Evolutionary conservation across 257 asterid species (phyloP), one percentile per base, ranked within the genome.

Genomic region (Nicotiana noctiflora): DNA sequence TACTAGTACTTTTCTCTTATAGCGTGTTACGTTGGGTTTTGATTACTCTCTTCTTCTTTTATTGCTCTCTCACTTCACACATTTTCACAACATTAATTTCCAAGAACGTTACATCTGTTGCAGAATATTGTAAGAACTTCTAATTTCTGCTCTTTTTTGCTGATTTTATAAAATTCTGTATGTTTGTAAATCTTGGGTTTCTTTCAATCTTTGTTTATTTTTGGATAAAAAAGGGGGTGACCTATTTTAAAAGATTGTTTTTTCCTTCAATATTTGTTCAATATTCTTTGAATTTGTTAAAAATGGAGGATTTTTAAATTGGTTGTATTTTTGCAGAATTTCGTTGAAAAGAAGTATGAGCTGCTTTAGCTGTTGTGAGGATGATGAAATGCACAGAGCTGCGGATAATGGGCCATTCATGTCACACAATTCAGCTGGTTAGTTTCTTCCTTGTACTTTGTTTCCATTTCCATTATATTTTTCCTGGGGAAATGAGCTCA

Each of bases 291-390:
- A 40, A 40, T 40, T 40, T 8, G 49, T 40, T 40, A 10, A 40
- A 40, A 40, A 40, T 8, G 8, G 3, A 10, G 49, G 49, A 2
- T 0, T 40, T 40, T 40, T 40, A 2, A 8, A 44, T 74, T 72
- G 77, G 77, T 56, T 57, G 67, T 40, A 15, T 49, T 64, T 44
- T 64, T 79, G 61, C 29, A 56, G 79, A 6, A 0, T 31, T 40
- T 67, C 49, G 79, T 72, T 59, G 79, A 83, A 78, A 40, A 79
- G 66, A 78, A 52, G 29, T 75, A 92, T 93, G 97, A 86, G 97
- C 86, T 91, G 97, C 84, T 90, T 91, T 84, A 21, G 92, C 86
- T 93, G 97, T 82, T 93, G 93, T 75, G 89, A 81, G 68, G 93
- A 91, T 31, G 92, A 86, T 84, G 97, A 93, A 68, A 77, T 84